Evolutionary conservation across 495 filamentous ascomycete genomes (phyloP).

Genomic region (Penicillium waksmanii): DNA sequence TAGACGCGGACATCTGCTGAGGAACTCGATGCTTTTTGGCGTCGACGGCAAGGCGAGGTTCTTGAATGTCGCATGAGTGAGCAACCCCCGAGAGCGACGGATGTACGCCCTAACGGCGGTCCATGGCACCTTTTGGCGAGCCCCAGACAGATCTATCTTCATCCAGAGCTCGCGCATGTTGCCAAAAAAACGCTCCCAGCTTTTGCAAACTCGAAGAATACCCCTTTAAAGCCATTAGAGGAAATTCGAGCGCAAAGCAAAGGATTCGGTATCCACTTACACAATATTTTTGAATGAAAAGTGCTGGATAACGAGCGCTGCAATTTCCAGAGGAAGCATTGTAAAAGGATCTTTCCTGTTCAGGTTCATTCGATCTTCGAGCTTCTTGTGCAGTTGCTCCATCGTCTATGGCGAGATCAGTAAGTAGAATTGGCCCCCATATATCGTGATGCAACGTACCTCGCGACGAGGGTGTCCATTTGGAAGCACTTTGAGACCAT

Average conservation of each 20-base stretch:
- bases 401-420: conserved; percentile 40
- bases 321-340: conserved; percentile 53
- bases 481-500: conserved; percentile 56
- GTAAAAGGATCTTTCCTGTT: conserved; percentile 50
- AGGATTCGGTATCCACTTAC: conserved; percentile 34
- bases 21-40: conserved; percentile 33
- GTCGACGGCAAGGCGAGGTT: conserved; percentile 33
- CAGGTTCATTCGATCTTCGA: conserved; percentile 36
- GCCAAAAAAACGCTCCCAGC: conserved; percentile 53
- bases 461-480: conserved; percentile 45
- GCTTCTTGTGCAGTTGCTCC: conserved; percentile 48
- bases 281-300: conserved; percentile 54
- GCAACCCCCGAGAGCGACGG: conserved; percentile 40
- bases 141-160: conserved; percentile 52
- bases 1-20: conserved; percentile 43
- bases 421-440: background rate
- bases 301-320: conserved; percentile 45
- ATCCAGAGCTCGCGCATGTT: conserved; percentile 52
- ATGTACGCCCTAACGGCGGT: conserved; percentile 49
- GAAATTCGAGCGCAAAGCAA: background rate
- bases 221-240: conserved; percentile 31
- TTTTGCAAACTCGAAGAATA: conserved; percentile 56
- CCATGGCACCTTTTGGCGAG: conserved; percentile 42
- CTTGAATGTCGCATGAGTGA: conserved; percentile 44
- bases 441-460: conserved; percentile 33